Evolutionary conservation across 305 asterid genomes (phyloP), one percentile per base, ranked within the genome.

Genomic region (Plantago coronopus): DNA sequence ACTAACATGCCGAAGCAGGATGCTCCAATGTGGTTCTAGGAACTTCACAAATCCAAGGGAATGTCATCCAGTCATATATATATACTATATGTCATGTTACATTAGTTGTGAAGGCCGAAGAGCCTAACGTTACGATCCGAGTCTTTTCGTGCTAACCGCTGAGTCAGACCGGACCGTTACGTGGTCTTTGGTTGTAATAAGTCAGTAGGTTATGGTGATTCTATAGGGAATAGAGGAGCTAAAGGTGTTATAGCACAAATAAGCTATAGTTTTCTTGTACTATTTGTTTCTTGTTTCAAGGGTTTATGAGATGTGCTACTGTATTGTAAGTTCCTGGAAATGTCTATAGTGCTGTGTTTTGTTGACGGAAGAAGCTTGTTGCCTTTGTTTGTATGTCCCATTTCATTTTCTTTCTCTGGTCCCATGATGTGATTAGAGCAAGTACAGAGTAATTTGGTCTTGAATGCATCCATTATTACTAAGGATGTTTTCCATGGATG

Each of bases 1-100:
- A 34, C 12, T 23, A 71, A 62, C 62, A 17, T 69, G 46, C 62
- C 77, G 13, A 87, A 81, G 76, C 88, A 71, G 75, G 86, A 87
- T 38, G 65, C 64, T 20, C 12, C 83, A 8, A 62, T 79, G 17
- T 87, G 95, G 95, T 84, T 70, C 70, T 80, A 48, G 57, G 59
- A 44, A 59, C 7, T 7, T 9, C 34, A 8, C 45, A 18, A 19
- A 58, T 25, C 53, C 38, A 20, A 54, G 48, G 31, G 68, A 22
- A 45, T 54, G 19, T 13, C n/a, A 22, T 59, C 19, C 7, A 6
- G 7, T 8, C 22, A 38, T 4, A n/a, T 15, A 8, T 19, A 17
- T 19, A 13, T 34, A 1, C 27, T 17, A 3, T 38, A 18, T 7
- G 63, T 58, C 19, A 56, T 64, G 18, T 44, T 16, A 11, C 37